phyloP scores from a whole-genome alignment of 495 filamentous ascomycete genomes.

The Pseudoneurospora amorphoporcata region DNA sequence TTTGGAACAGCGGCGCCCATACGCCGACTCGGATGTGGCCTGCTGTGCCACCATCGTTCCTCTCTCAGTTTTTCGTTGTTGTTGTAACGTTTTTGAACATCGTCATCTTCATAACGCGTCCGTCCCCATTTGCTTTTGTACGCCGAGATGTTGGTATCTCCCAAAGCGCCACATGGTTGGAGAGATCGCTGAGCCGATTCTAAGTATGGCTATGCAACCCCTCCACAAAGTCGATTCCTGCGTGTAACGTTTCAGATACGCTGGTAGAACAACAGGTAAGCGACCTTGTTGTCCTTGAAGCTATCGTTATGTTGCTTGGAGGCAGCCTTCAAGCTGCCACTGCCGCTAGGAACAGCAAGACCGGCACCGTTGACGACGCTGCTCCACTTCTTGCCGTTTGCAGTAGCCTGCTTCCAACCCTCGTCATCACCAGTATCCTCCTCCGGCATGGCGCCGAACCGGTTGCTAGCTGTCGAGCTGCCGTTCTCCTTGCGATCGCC shows the following conservation, averaged over 20 bases:
- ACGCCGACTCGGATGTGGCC: background rate
- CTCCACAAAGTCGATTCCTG: background rate
- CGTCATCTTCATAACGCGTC: background rate
- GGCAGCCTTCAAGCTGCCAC: constrained; percentile 33
- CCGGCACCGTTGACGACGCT: constrained; percentile 49
- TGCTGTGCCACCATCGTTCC: background rate
- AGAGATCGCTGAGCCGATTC: background rate
- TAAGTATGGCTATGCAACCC: background rate
- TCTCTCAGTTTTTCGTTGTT: background rate
- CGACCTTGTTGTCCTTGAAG: constrained; percentile 87
- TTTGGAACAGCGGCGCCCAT: background rate
- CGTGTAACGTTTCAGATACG: constrained; percentile 39
- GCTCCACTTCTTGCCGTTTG: constrained; percentile 56
- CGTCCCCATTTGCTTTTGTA: background rate
- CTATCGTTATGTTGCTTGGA: constrained; percentile 56
- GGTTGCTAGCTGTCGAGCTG: constrained; percentile 35
- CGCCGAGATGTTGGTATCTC: background rate
- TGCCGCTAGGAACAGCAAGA: constrained; percentile 30
- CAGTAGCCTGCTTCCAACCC: constrained; percentile 79
- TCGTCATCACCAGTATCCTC: constrained; percentile 59
- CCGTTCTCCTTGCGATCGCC: constrained; percentile 30
- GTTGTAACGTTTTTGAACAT: background rate
- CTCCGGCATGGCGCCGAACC: constrained; percentile 59
- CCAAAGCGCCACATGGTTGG: background rate
- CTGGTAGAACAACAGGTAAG: constrained; percentile 94